Conservation (phyloP, 305 asterid genomes). For the Fraxinus paxiana region DNA sequence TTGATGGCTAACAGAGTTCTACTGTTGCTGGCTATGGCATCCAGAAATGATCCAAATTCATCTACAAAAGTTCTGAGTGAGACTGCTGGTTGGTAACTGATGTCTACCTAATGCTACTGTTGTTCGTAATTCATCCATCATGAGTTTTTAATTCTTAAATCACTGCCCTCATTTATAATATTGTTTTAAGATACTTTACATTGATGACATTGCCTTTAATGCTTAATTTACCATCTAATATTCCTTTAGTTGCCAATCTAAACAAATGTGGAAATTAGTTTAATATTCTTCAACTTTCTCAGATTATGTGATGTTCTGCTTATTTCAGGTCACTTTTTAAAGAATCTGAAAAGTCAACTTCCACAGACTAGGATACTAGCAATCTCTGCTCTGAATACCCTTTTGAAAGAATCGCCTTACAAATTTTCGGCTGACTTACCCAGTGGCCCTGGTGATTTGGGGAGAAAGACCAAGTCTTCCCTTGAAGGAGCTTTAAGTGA, state of each 20-base stretch:
- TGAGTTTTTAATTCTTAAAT: neutral
- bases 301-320: constrained; percentile 17
- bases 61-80: constrained; percentile 65
- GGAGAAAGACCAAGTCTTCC: constrained; percentile 56
- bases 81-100: constrained; percentile 67
- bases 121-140: constrained; percentile 1
- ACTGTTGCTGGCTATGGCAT: constrained; percentile 88
- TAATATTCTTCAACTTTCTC: constrained; percentile 6
- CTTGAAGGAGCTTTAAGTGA: constrained; percentile 79
- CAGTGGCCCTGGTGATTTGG: constrained; percentile 31
- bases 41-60: constrained; percentile 67
- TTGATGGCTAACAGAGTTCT: constrained; percentile 97
- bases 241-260: neutral
- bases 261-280: neutral
- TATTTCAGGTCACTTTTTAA: constrained; percentile 87
- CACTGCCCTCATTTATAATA: neutral
- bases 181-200: neutral
- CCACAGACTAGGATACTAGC: constrained; percentile 99
- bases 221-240: neutral
- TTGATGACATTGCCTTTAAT: neutral
- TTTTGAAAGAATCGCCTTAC: constrained; percentile 94
- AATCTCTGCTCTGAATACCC: constrained; percentile 90
- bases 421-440: constrained; percentile 52
- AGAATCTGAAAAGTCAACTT: constrained; percentile 92
- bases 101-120: constrained; percentile 15